These are phyloP conservation scores for Penicillium herquei DNA, from an alignment of 495 filamentous ascomycete species.

Conservation along the genomic window DNA sequence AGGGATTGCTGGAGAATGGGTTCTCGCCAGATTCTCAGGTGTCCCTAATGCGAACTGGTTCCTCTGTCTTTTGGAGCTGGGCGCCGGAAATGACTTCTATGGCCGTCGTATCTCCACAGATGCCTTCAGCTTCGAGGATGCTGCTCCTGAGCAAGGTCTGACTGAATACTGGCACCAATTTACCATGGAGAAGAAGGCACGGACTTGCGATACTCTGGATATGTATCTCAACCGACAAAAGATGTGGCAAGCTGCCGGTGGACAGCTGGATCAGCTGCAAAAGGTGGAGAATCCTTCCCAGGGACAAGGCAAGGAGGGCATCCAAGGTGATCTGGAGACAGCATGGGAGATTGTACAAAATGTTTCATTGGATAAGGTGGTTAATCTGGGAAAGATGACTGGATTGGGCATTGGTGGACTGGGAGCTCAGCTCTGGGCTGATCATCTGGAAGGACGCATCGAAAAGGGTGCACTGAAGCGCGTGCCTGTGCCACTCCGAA, in stretches of 20 bases:
- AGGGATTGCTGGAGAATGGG: slow-evolving; percentile 47
- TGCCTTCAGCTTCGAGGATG: slow-evolving; percentile 17
- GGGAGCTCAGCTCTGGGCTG: slow-evolving; percentile 2
- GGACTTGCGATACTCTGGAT: slow-evolving; percentile 11
- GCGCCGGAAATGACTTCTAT: slow-evolving; percentile 3
- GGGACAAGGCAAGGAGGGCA: neutral
- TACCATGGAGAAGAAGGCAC: slow-evolving; percentile 13
- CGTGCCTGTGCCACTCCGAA: slow-evolving; percentile 3
- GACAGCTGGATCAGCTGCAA: neutral
- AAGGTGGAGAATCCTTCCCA: neutral
- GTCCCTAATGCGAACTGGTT: slow-evolving; percentile 44
- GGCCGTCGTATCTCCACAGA: slow-evolving; percentile 8
- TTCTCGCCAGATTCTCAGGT: slow-evolving; percentile 44
- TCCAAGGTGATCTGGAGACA: neutral
- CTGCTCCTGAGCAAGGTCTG: slow-evolving; percentile 15
- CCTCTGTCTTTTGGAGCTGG: slow-evolving; percentile 44
- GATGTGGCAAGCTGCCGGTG: neutral
- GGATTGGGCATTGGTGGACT: slow-evolving; percentile 1
- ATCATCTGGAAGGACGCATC: slow-evolving; percentile 3
- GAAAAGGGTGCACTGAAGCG: slow-evolving; percentile 11
- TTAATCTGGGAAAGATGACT: slow-evolving; percentile 5
- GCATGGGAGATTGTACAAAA: slow-evolving; percentile 3
- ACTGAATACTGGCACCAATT: slow-evolving; percentile 21
- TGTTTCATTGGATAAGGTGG: slow-evolving; percentile 2
- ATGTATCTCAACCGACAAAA: slow-evolving; percentile 9